Conservation (phyloP, 1,284 basidiomycete species). For the Schizopora paradoxa region DNA sequence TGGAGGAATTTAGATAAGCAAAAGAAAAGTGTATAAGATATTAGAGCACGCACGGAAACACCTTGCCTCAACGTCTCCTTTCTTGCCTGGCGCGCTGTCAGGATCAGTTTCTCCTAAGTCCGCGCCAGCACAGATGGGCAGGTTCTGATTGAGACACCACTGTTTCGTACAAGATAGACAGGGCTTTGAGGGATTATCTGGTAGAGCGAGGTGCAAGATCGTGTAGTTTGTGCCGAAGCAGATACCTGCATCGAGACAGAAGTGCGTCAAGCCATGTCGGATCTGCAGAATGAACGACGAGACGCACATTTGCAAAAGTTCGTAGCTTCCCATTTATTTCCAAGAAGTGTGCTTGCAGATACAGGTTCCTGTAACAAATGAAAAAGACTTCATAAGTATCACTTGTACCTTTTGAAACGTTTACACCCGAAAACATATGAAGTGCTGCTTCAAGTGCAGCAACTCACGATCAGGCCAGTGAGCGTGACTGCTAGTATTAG, state of each 20-base stretch:
- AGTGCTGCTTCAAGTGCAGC: too few relatives aligned
- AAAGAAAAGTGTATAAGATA: constrained; percentile 17
- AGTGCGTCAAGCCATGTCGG: constrained; percentile 7
- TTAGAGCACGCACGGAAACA: constrained; percentile 79
- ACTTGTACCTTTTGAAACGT: too few relatives aligned
- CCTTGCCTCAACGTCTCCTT: constrained; percentile 91
- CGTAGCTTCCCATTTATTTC: constrained; percentile 73
- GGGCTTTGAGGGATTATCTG: constrained; percentile 81
- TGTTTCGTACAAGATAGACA: constrained; percentile 91
- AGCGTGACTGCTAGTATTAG: too few relatives aligned
- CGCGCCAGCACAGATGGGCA: constrained; percentile 81
- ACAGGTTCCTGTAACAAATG: too few relatives aligned
- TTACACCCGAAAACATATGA: too few relatives aligned
- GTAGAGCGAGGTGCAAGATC: constrained; percentile 76
- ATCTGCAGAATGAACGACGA: constrained; percentile 3
- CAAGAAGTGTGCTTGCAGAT: constrained; percentile 39
- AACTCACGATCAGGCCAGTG: too few relatives aligned
- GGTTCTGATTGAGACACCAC: constrained; percentile 92
- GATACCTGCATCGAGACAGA: constrained; percentile 53
- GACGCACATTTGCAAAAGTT: constrained; percentile 75
- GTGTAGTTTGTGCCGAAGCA: constrained; percentile 87
- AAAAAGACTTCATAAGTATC: too few relatives aligned
- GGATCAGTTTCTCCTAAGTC: constrained; percentile 81
- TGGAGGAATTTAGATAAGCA: background rate
- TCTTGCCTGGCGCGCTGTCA: constrained; percentile 92